phyloP scores from a whole-genome alignment of 805 yeast genomes.

The Candida quercuum region DNA sequence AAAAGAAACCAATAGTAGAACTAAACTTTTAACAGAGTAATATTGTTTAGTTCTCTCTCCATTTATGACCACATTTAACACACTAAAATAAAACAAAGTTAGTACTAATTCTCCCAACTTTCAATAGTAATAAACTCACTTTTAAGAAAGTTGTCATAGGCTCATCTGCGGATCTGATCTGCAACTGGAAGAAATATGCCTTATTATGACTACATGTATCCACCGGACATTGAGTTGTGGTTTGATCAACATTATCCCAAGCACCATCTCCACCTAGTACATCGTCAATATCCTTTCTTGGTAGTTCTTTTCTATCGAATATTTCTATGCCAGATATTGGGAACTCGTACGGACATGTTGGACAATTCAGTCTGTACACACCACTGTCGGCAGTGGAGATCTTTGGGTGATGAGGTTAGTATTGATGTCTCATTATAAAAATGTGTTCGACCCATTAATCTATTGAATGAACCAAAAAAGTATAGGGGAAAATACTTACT shows the following conservation, averaged over 20 bases:
- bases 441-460: not conserved
- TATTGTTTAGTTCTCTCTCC: conserved; percentile 81
- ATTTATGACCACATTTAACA: conserved; percentile 86
- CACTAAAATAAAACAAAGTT: conserved; percentile 37
- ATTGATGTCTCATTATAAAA: not conserved
- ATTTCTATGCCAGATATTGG: conserved; percentile 79
- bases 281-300: conserved; percentile 90
- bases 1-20: not conserved
- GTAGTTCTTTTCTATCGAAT: conserved; percentile 77
- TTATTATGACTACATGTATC: conserved; percentile 82
- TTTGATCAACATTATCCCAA: conserved; percentile 98
- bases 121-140: conserved; percentile 12
- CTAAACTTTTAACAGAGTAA: not conserved
- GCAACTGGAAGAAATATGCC: conserved; percentile 95
- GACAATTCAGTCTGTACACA: conserved; percentile 72
- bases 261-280: conserved; percentile 96
- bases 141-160: conserved; percentile 98
- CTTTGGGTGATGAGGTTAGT: conserved; percentile 13
- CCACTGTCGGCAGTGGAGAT: conserved; percentile 56
- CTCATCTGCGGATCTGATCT: conserved; percentile 97
- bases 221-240: conserved; percentile 85
- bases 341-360: conserved; percentile 94
- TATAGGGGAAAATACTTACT: conserved; percentile 25
- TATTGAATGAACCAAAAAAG: not conserved
- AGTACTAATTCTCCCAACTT: too few species aligned